Conservation (phyloP, 768 basidiomycete species). For the Auricularia cornea region DNA sequence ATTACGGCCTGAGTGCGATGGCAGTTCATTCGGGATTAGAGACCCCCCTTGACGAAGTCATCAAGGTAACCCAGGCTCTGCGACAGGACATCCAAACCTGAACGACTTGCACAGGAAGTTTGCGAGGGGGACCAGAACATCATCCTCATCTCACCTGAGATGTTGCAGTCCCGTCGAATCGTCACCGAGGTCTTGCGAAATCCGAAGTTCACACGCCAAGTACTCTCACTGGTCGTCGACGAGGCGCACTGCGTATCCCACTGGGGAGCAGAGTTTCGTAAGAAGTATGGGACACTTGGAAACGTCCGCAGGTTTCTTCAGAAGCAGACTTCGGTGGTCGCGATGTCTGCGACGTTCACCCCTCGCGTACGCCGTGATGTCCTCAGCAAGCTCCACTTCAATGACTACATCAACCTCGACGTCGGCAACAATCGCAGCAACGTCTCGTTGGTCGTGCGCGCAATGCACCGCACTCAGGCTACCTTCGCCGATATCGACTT, state of each 20-base stretch:
- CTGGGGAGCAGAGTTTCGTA: background rate
- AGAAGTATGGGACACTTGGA: background rate
- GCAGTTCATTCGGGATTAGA: conserved; percentile 27
- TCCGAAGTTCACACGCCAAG: conserved; percentile 8
- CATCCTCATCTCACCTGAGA: conserved; percentile 28
- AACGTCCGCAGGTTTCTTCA: background rate
- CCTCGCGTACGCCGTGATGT: background rate
- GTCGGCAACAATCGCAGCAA: conserved; percentile 9
- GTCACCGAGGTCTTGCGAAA: conserved; percentile 20
- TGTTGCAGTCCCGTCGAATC: conserved; percentile 22
- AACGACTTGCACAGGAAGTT: conserved; percentile 12
- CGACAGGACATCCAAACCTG: background rate
- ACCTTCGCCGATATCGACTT: conserved; percentile 28
- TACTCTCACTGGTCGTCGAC: background rate
- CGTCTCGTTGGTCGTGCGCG: conserved; percentile 27
- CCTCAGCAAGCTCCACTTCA: background rate
- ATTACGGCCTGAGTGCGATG: conserved; percentile 23
- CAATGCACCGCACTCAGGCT: conserved; percentile 19
- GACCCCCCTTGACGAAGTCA: conserved; percentile 17
- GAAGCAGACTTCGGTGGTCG: background rate
- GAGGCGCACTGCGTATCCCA: background rate
- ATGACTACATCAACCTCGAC: background rate
- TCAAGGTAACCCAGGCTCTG: conserved; percentile 16
- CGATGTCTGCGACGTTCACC: background rate
- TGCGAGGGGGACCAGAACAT: conserved; percentile 20